Base-by-base conservation (phyloP, 306 rosid species). In the Alnus rubra region DNA sequence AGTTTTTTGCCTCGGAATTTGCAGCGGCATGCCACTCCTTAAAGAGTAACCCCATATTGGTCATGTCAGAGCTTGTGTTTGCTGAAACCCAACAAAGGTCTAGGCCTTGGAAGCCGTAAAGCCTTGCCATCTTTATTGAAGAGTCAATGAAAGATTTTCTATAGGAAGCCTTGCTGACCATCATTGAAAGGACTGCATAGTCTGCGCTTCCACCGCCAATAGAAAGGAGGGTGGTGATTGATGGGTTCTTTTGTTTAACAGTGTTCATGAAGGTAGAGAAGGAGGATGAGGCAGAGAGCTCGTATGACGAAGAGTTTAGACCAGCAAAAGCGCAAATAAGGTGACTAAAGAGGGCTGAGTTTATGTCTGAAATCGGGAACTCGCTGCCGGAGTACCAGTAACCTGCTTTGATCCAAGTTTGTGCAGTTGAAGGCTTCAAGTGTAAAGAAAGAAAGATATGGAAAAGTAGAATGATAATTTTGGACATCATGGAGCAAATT, bases 301-400 rank as follows among this genome's bases (percentile, higher is more conserved):
- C 83, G 68, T 59, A 75, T 80, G 87, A 44, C 3, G 87, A 80
- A 70, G 80, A 60, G 79, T 82, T 82, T 0, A 87, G 9, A 11
- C n/a, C 56, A 5, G 82, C 78, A 28, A 45, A 87, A 37, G 79
- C 82, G 9, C 74, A 87, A 13, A 80, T 35, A 1, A 85, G 87
- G 72, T 84, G 87, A 69, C 83, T 84, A 42, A 53, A 87, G 9
- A 87, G 87, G 30, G 53, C 9, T 30, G 85, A 80, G 45, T 87
- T 80, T 3, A 87, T 80, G 45, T 78, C 73, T 15, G 83, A 72
- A 39, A 53, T 13, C 10, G 84, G 54, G 65, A 68, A 53, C 3
- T 13, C 74, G 0, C 65, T 53, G 1, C 74, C 79, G 0, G 70
- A 75, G 58, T 0, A 68, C 88, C 87, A 80, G 74, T 78, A 80